Conservation (phyloP, 225 moss, liverwort and hornwort species). For the Sphagnum contortum region DNA sequence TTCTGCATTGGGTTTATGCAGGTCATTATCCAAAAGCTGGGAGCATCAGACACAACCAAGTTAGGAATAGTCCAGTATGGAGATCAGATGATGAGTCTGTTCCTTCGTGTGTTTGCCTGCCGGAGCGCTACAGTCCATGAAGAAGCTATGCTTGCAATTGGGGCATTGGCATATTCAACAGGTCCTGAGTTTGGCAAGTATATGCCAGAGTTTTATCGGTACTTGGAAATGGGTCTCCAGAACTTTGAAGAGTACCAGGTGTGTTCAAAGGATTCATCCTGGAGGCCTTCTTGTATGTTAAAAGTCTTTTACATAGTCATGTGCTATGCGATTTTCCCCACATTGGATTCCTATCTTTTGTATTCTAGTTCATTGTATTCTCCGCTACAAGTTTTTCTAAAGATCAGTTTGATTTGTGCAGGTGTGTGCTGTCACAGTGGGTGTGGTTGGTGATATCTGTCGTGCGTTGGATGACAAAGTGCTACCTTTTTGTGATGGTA, state of each 20-base stretch:
- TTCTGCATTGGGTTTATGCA: background rate
- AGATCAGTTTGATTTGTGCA: background rate
- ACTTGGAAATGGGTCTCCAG: constrained; percentile 8
- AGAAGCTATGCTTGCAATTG: constrained; percentile 10
- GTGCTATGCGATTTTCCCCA: too few relatives aligned
- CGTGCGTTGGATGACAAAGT: constrained; percentile 6
- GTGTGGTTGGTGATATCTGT: constrained; percentile 9
- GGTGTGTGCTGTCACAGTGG: constrained; percentile 8
- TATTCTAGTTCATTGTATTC: too few relatives aligned
- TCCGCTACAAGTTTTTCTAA: too few relatives aligned
- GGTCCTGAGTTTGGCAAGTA: constrained; percentile 8
- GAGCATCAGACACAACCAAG: constrained; percentile 5
- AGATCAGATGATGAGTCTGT: constrained; percentile 5
- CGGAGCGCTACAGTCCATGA: constrained; percentile 6
- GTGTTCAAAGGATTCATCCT: too few relatives aligned
- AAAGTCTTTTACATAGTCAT: too few relatives aligned
- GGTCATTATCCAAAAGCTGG: constrained; percentile 7
- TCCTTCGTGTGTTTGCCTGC: constrained; percentile 5
- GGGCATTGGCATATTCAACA: constrained; percentile 6
- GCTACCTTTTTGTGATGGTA: constrained; percentile 5
- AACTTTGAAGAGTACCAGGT: constrained; percentile 9
- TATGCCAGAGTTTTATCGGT: constrained; percentile 6
- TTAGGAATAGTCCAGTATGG: constrained; percentile 4
- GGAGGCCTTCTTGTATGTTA: too few relatives aligned
- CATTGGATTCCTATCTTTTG: too few relatives aligned